phyloP scores from a whole-genome alignment of 805 yeast genomes.

The Kuraishia hungarica region DNA sequence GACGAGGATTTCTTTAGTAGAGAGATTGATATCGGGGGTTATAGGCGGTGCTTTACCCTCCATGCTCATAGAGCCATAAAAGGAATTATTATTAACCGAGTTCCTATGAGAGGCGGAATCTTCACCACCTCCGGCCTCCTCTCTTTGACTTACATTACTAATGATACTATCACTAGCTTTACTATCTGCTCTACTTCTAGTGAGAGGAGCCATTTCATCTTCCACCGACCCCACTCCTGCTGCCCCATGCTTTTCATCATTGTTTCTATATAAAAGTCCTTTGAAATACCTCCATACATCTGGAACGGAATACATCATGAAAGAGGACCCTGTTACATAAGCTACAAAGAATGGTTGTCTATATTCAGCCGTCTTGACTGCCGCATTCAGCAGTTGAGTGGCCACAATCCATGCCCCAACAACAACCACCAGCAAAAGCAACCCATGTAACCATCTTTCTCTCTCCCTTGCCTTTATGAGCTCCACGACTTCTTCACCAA shows the following conservation, averaged over 20 bases:
- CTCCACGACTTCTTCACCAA: slow-evolving; percentile 20
- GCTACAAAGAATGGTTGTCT: slow-evolving; percentile 41
- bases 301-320: slow-evolving; percentile 35
- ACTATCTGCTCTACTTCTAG: background rate
- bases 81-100: background rate
- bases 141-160: background rate
- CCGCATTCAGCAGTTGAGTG: slow-evolving; percentile 36
- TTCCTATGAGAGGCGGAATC: background rate
- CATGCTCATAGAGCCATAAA: background rate
- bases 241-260: background rate
- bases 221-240: too few species aligned
- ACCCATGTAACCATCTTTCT: slow-evolving; percentile 34
- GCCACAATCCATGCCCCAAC: slow-evolving; percentile 41
- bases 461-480: slow-evolving; percentile 27
- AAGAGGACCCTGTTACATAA: slow-evolving; percentile 38
- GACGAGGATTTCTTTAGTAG: slow-evolving; percentile 20
- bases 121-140: background rate
- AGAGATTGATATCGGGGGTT: slow-evolving; percentile 12
- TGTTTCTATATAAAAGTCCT: background rate
- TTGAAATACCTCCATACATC: slow-evolving; percentile 13
- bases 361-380: slow-evolving; percentile 39
- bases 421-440: slow-evolving; percentile 30
- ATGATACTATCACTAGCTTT: background rate
- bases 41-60: background rate
- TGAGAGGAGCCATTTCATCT: background rate